Conservation (phyloP, 2,329 filamentous ascomycete genomes). For the Cryoendolithus antarcticus region DNA sequence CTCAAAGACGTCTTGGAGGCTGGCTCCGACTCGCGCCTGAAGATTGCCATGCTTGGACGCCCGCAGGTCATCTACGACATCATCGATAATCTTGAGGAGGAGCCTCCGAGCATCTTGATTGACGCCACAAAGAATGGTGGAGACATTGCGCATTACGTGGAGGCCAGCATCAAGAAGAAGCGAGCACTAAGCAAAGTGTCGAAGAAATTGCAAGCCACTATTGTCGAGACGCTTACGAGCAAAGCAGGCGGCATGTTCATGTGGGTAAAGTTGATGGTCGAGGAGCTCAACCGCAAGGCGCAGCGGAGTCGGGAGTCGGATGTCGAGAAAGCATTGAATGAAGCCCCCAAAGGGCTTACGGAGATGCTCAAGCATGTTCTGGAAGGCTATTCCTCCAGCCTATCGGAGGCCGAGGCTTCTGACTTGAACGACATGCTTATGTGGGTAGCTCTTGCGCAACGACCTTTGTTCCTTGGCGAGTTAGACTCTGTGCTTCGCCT, state of each 20-base stretch:
- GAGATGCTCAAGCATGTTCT: constrained; percentile 33
- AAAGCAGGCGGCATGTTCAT: constrained; percentile 39
- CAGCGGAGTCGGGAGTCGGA: constrained; percentile 15
- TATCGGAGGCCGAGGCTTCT: constrained; percentile 22
- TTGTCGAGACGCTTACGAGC: constrained; percentile 29
- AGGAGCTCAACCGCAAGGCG: constrained; percentile 32
- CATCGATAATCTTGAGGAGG: constrained; percentile 15
- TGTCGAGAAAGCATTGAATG: constrained; percentile 14
- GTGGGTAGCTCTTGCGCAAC: constrained; percentile 36
- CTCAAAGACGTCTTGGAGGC: constrained; percentile 18
- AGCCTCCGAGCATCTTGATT: constrained; percentile 28
- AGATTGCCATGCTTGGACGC: constrained; percentile 32
- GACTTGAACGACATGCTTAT: constrained; percentile 37
- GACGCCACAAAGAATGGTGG: constrained; percentile 30
- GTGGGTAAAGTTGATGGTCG: constrained; percentile 39
- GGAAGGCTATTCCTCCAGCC: constrained; percentile 22
- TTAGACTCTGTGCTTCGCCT: constrained; percentile 34
- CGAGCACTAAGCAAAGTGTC: constrained; percentile 26
- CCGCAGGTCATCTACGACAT: constrained; percentile 32
- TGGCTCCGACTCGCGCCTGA: constrained; percentile 14
- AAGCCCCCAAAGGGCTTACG: constrained; percentile 32
- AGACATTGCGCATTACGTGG: constrained; percentile 34
- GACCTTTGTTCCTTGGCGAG: constrained; percentile 32
- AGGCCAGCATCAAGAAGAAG: constrained; percentile 29
- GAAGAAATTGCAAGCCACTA: constrained; percentile 19